These are phyloP conservation scores for Metschnikowia anglica DNA, from an alignment of 805 yeast species.

Conservation along the genomic window DNA sequence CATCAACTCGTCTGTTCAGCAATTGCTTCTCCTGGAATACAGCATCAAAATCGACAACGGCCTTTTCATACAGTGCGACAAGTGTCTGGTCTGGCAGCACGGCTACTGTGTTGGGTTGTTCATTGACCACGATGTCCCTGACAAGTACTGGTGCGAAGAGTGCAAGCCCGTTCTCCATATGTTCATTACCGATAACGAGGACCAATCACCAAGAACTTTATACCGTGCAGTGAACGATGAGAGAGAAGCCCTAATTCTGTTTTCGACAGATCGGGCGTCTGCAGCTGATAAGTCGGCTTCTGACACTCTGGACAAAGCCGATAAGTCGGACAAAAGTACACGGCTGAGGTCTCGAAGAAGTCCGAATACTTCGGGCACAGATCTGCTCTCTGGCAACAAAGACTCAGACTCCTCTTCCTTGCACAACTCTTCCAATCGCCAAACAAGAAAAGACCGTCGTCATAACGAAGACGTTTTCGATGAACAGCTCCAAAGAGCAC, in stretches of 20 bases:
- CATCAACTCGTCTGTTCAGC: constrained; percentile 27
- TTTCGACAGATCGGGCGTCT: neutral
- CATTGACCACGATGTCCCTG: constrained; percentile 77
- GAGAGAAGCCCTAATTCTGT: constrained; percentile 31
- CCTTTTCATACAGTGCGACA: constrained; percentile 79
- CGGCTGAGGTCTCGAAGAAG: constrained; percentile 12
- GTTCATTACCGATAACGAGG: constrained; percentile 35
- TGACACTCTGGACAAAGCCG: constrained; percentile 6
- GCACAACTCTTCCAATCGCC: constrained; percentile 23
- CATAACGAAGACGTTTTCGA: constrained; percentile 37
- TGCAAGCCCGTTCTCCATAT: constrained; percentile 86
- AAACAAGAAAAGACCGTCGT: constrained; percentile 33
- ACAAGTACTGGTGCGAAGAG: constrained; percentile 90
- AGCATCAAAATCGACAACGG: constrained; percentile 51
- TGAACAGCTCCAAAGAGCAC: constrained; percentile 47
- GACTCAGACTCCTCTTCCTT: constrained; percentile 5
- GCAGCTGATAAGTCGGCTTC: constrained; percentile 6
- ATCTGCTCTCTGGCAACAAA: constrained; percentile 1
- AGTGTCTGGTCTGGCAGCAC: constrained; percentile 96
- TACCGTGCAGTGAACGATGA: constrained; percentile 44
- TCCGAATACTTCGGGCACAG: constrained; percentile 2
- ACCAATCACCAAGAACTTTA: constrained; percentile 28
- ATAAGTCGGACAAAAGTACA: constrained; percentile 17
- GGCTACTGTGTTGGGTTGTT: constrained; percentile 90
- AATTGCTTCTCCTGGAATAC: constrained; percentile 32